A percentile compares a stretch with the other conserved stretches of the same genome.
phyloP scores from a whole-genome alignment of 768 basidiomycete genomes.

The Mrakia hoshinonis region DNA sequence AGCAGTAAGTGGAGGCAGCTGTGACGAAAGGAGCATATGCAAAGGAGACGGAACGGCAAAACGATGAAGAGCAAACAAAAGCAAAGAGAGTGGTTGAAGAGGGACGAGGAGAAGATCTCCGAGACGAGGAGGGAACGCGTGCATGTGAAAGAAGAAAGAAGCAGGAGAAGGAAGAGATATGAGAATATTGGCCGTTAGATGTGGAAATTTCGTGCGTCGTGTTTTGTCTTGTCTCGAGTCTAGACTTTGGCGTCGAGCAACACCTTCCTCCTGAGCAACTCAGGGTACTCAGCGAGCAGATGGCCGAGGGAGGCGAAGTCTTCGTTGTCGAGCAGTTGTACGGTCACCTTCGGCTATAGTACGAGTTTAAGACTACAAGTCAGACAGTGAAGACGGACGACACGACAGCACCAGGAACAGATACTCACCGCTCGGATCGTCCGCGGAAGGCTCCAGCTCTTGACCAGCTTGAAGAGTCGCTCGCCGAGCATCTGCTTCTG shows the following conservation, averaged over 20 bases:
- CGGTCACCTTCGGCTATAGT: constrained; percentile 68
- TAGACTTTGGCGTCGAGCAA: constrained; percentile 5
- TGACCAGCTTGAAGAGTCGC: constrained; percentile 17
- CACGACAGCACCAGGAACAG: background rate
- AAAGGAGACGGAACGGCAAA: no score
- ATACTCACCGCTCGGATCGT: constrained; percentile 16
- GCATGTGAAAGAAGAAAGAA: no score
- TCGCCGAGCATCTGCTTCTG: constrained; percentile 24
- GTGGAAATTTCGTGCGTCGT: no score
- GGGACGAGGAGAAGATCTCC: no score
- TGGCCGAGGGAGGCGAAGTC: constrained; percentile 75
- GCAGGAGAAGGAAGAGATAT: no score
- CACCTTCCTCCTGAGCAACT: constrained; percentile 68
- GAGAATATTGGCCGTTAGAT: no score
- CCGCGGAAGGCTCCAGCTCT: constrained; percentile 10
- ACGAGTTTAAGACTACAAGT: background rate
- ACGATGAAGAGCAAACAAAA: no score
- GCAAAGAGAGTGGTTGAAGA: no score
- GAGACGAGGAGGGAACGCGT: no score
- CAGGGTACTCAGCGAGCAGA: constrained; percentile 77
- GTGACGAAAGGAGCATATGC: no score
- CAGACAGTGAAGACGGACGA: constrained; percentile 3
- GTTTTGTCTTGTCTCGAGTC: background rate
- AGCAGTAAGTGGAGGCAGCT: no score
- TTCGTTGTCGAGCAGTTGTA: constrained; percentile 71